These are phyloP conservation scores for Aspergillus fijiensis DNA, from an alignment of 2,329 filamentous ascomycete species.

Conservation along the genomic window DNA sequence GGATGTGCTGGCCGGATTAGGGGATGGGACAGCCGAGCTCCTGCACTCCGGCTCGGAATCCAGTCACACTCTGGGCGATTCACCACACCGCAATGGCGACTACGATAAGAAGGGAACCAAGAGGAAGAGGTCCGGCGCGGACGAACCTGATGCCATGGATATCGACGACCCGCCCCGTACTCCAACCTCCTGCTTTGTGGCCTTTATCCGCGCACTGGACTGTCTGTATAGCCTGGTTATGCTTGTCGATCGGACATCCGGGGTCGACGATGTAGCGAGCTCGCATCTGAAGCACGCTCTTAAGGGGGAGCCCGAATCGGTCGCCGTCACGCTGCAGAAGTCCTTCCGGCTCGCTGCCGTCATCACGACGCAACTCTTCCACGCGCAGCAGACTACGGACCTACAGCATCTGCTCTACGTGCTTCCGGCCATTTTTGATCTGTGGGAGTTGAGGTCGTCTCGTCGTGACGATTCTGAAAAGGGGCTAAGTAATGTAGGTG, in stretches of 20 bases:
- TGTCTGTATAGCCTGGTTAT: constrained; percentile 35
- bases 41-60: constrained; percentile 37
- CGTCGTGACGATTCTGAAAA: constrained; percentile 34
- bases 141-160: constrained; percentile 30
- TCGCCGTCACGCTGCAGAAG: constrained; percentile 38
- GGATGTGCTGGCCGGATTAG: constrained; percentile 28
- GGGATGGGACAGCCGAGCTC: constrained; percentile 23
- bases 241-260: constrained; percentile 27
- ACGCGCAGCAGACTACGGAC: constrained; percentile 31
- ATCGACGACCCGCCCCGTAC: constrained; percentile 32
- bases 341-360: constrained; percentile 36
- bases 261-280: constrained; percentile 33
- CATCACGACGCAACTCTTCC: constrained; percentile 30
- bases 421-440: constrained; percentile 33
- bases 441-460: constrained; percentile 41
- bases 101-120: constrained; percentile 35
- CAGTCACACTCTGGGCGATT: constrained; percentile 33
- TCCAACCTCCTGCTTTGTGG: constrained; percentile 32
- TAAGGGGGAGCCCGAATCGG: constrained; percentile 35
- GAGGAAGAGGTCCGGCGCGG: constrained; percentile 36
- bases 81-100: constrained; percentile 23
- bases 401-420: constrained; percentile 37
- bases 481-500: constrained; percentile 36
- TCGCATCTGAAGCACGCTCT: constrained; percentile 43
- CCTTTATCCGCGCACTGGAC: constrained; percentile 36